Conservation (phyloP, 805 yeast species). For the Teunomyces barrocoloradensis region DNA sequence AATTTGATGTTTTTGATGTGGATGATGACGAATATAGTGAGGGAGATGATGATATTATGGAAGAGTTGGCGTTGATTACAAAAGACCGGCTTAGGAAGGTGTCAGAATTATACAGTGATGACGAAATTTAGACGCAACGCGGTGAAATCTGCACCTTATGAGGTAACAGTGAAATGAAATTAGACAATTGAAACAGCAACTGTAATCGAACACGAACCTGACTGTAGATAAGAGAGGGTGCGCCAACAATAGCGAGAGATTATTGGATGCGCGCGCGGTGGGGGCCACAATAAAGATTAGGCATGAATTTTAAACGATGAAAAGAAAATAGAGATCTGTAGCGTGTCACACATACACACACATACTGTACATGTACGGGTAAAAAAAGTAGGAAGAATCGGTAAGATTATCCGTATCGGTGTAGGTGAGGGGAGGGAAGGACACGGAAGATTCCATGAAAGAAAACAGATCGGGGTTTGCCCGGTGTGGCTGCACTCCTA, state of each 20-base stretch:
- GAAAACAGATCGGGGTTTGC: not conserved
- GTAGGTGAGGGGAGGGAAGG: not conserved
- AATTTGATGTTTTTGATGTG: conserved; percentile 1
- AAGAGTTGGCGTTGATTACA: conserved; percentile 7
- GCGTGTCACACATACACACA: too few relatives aligned
- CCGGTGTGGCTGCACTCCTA: not conserved
- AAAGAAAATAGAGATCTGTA: not conserved
- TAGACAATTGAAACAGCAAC: not conserved
- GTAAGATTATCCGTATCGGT: not conserved
- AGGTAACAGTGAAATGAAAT: not conserved
- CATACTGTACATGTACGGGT: too few relatives aligned
- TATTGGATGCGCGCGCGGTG: not conserved
- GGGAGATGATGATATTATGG: conserved; percentile 10
- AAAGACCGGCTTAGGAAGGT: conserved; percentile 7
- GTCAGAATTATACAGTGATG: conserved; percentile 7
- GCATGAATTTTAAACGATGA: not conserved
- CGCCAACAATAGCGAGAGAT: not conserved
- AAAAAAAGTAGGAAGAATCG: not conserved
- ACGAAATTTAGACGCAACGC: conserved; percentile 1
- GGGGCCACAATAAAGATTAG: not conserved
- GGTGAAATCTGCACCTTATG: not conserved
- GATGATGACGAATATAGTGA: conserved; percentile 11
- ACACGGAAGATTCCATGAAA: not conserved
- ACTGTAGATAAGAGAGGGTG: not conserved
- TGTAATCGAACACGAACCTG: too few relatives aligned